A percentile compares a stretch with the other conserved stretches of the same genome.
Conservation (phyloP, 768 basidiomycete species). For the Trametes gibbosa region DNA sequence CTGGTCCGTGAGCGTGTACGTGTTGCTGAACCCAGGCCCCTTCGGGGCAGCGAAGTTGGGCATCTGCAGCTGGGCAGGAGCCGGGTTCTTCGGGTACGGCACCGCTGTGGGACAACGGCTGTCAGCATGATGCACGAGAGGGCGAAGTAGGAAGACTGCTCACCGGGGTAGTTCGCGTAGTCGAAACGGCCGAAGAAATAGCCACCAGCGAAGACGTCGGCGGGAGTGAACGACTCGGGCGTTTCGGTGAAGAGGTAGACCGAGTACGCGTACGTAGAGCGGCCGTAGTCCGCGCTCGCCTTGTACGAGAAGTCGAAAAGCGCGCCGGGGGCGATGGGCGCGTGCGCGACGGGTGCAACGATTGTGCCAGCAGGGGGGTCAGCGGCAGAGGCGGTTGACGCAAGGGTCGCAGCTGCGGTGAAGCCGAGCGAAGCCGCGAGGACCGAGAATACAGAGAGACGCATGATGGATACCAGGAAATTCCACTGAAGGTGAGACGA, state of each 20-base stretch:
- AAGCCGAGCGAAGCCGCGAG: background rate
- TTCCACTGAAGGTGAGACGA: too few species aligned
- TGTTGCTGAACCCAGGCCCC: slow-evolving; percentile 38
- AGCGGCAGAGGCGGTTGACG: slow-evolving; percentile 2
- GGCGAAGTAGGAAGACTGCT: too few species aligned
- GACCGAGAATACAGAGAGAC: too few species aligned
- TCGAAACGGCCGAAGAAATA: slow-evolving; percentile 46
- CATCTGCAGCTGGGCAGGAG: slow-evolving; percentile 41
- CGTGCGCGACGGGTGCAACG: slow-evolving; percentile 30
- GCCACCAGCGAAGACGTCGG: slow-evolving; percentile 35
- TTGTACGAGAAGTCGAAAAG: slow-evolving; percentile 41
- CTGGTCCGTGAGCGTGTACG: slow-evolving; percentile 30
- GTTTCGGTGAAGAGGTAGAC: slow-evolving; percentile 39
- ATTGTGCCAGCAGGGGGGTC: slow-evolving; percentile 27
- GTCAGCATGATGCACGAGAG: too few species aligned
- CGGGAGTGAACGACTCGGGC: slow-evolving; percentile 26
- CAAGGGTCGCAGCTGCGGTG: background rate
- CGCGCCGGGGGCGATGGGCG: slow-evolving; percentile 38
- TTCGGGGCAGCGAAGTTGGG: slow-evolving; percentile 42
- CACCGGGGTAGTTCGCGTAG: slow-evolving; percentile 43
- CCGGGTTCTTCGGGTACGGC: slow-evolving; percentile 37
- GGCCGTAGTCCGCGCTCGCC: slow-evolving; percentile 39
- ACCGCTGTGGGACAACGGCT: slow-evolving; percentile 33
- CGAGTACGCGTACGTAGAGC: slow-evolving; percentile 41
- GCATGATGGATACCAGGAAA: too few species aligned